Base-by-base conservation (phyloP, 768 basidiomycete species). In the Boletus vermiculosoides region DNA sequence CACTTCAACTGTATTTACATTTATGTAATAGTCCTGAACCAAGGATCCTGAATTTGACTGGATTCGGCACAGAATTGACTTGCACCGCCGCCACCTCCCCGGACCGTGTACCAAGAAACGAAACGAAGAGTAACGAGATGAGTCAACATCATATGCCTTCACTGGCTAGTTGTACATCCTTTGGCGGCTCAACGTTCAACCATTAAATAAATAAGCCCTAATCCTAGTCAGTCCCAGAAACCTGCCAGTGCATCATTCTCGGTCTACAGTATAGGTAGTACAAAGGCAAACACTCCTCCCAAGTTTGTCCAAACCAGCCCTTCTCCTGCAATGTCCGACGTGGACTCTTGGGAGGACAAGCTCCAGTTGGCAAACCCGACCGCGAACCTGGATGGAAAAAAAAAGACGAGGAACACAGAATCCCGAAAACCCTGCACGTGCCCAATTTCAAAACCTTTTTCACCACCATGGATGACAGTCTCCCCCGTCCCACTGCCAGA, bases 401-500 rank as follows among this genome's bases (percentile, higher is more conserved):
- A 22, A 40, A 40, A 20, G 20, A 41, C n/a, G n/a, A 41, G 40
- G 5, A 40, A 40, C 40, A 20, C 40, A 11, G 36, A 36, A 36
- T 15, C 15, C 16, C 4, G 36, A 37, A 0, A 37, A 16, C 15
- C 15, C 15, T 1, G 2, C 13, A 37, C 18, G 18, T 22, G 41
- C 20, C 13, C 20, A 7, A 6, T 15, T 13, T 42, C 20, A 10
- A 41, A 5, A 13, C 11, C 10, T 20, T 11, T 41, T 11, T 37
- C 34, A 25, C 15, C 22, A 20, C 49, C 62, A 64, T 4, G 63
- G 63, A 31, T 66, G 64, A 49, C 66, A 68, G 36, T 69, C 66
- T 4, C 57, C 61, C 11, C 66, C 66, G 9, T 66, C 66, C 64
- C 66, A 68, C 5, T 23, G 11, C 56, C 16, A 61, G 20, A 72